These are phyloP conservation scores for Phoma sp. DNA, from an alignment of 2,329 filamentous ascomycete species.

Conservation along the genomic window DNA sequence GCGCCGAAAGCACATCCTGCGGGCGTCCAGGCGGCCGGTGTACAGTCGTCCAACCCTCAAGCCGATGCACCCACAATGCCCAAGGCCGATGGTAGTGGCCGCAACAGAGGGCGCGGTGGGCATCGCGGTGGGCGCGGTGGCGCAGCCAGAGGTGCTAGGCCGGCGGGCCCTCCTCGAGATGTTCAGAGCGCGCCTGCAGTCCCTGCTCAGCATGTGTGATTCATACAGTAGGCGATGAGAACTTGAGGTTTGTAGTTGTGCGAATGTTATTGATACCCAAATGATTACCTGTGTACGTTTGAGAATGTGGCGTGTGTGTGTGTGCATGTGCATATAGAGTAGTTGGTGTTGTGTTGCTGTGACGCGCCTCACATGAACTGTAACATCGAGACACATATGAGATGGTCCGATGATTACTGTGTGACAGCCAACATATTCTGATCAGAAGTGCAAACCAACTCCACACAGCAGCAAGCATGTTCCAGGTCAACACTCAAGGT, in stretches of 20 bases:
- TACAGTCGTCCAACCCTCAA: slow-evolving; percentile 3
- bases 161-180: slow-evolving; percentile 23
- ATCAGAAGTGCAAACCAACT: too few species aligned
- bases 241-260: not conserved
- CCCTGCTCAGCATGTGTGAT: slow-evolving; percentile 1
- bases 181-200: slow-evolving; percentile 9
- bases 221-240: too few species aligned
- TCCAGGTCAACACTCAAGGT: too few species aligned
- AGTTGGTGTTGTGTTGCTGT: too few species aligned
- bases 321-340: too few species aligned
- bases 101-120: slow-evolving; percentile 22
- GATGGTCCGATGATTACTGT: too few species aligned
- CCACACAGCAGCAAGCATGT: too few species aligned
- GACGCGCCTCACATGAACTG: too few species aligned
- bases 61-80: not conserved
- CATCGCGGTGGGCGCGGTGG: slow-evolving; percentile 33
- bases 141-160: slow-evolving; percentile 29
- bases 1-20: not conserved
- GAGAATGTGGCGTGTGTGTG: too few species aligned
- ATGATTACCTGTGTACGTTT: too few species aligned
- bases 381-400: too few species aligned
- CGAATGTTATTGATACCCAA: not conserved
- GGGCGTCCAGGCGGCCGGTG: not conserved
- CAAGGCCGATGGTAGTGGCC: not conserved
- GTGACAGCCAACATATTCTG: too few species aligned